phyloP scores from a whole-genome alignment of 2,329 filamentous ascomycete species.

The Penicillium palitans region DNA sequence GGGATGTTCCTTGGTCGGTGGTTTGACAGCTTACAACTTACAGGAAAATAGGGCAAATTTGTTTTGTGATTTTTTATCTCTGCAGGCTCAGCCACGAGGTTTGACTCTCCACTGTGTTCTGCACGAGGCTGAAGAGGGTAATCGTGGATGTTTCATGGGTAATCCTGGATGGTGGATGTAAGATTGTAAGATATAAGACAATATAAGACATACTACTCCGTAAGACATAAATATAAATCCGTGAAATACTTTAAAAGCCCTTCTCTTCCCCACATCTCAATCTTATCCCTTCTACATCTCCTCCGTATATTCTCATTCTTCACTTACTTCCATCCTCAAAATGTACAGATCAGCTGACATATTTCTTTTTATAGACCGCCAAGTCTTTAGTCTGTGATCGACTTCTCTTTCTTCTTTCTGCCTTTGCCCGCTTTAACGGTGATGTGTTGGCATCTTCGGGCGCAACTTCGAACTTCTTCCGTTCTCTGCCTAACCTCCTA shows the following conservation, averaged over 20 bases:
- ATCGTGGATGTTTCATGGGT: constrained; percentile 5
- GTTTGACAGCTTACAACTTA: constrained; percentile 2
- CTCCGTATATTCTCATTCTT: not conserved
- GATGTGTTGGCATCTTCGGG: constrained; percentile 12
- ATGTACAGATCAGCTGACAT: not conserved
- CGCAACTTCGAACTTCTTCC: not conserved
- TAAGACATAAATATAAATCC: no score
- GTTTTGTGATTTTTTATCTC: not conserved
- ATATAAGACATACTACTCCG: not conserved
- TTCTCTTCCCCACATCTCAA: not conserved
- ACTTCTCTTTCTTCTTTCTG: not conserved
- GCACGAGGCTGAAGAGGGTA: constrained; percentile 18
- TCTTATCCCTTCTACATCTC: not conserved
- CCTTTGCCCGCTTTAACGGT: not conserved
- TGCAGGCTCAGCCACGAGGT: constrained; percentile 19
- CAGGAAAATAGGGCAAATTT: not conserved
- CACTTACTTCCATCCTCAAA: not conserved
- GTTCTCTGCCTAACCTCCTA: constrained; percentile 2
- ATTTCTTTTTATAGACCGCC: constrained; percentile 1
- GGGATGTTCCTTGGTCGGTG: constrained; percentile 16
- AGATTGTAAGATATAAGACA: not conserved
- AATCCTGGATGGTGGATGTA: not conserved
- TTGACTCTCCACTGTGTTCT: constrained; percentile 6
- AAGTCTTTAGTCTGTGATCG: constrained; percentile 1
- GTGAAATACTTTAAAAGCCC: not conserved